phyloP scores from a whole-genome alignment of 495 filamentous ascomycete species.

The Penicillium paradoxum region DNA sequence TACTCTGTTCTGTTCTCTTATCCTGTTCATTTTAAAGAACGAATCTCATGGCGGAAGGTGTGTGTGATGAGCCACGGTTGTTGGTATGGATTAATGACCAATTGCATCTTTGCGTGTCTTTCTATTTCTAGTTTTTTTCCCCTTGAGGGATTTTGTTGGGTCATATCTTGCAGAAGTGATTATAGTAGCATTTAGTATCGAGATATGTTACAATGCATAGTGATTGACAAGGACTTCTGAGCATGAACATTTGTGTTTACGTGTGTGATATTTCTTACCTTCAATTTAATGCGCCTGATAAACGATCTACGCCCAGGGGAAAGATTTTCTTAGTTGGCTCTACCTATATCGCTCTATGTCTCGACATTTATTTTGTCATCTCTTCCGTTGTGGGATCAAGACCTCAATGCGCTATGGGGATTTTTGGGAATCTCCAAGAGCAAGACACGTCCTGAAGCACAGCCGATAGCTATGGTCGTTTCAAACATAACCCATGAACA shows the following conservation, averaged over 20 bases:
- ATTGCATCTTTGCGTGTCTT: conserved; percentile 14
- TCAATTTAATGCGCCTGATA: too few species aligned
- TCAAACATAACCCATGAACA: background rate
- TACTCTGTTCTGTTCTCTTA: background rate
- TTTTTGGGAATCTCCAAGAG: too few species aligned
- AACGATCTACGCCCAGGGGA: too few species aligned
- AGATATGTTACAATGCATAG: background rate
- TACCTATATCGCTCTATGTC: too few species aligned
- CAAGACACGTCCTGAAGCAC: background rate
- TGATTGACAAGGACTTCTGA: background rate
- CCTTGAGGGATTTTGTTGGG: background rate
- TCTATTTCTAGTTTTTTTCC: conserved; percentile 3
- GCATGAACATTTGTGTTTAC: background rate
- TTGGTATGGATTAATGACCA: conserved; percentile 17
- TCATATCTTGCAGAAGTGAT: background rate
- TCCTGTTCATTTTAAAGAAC: background rate
- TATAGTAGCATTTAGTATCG: background rate
- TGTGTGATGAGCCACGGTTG: conserved; percentile 5
- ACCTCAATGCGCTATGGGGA: too few species aligned
- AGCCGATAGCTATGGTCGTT: background rate
- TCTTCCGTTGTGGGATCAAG: too few species aligned
- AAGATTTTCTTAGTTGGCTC: too few species aligned
- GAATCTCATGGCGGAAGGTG: background rate
- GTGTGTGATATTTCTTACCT: too few species aligned
- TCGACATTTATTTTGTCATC: too few species aligned